Percentiles rank a stretch among this genome's conserved stretches.
Evolutionary conservation across 305 asterid species (phyloP).

Genomic region (Fraxinus angustifolia): DNA sequence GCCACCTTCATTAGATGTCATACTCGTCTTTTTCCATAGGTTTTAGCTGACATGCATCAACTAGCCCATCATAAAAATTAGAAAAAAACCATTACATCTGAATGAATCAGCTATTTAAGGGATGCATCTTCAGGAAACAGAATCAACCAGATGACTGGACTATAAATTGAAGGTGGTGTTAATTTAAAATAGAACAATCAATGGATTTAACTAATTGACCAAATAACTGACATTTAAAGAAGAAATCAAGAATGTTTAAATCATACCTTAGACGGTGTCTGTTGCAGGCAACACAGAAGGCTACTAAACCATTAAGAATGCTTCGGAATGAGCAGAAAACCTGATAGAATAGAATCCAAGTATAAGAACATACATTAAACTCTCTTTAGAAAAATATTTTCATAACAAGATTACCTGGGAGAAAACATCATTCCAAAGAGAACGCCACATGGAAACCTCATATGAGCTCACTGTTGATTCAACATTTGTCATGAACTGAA

Average conservation of each 20-base stretch:
- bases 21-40: neutral
- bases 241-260: neutral
- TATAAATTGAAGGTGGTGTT: neutral
- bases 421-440: slow-evolving; percentile 95
- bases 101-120: neutral
- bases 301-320: slow-evolving; percentile 84
- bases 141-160: neutral
- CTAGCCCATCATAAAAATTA: neutral
- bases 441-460: slow-evolving; percentile 76
- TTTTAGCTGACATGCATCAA: neutral
- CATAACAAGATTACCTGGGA: slow-evolving; percentile 56
- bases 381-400: slow-evolving; percentile 4
- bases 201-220: neutral
- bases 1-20: neutral
- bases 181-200: neutral
- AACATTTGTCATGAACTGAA: slow-evolving; percentile 55
- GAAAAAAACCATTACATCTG: neutral
- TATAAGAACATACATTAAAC: slow-evolving; percentile 11
- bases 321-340: slow-evolving; percentile 85
- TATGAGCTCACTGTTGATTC: slow-evolving; percentile 69
- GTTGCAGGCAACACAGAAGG: slow-evolving; percentile 75
- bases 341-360: slow-evolving; percentile 36
- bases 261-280: slow-evolving; percentile 88
- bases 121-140: neutral
- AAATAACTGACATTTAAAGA: neutral